Conservation (phyloP, 1,284 basidiomycete species). For the Fomitopsis betulina region DNA sequence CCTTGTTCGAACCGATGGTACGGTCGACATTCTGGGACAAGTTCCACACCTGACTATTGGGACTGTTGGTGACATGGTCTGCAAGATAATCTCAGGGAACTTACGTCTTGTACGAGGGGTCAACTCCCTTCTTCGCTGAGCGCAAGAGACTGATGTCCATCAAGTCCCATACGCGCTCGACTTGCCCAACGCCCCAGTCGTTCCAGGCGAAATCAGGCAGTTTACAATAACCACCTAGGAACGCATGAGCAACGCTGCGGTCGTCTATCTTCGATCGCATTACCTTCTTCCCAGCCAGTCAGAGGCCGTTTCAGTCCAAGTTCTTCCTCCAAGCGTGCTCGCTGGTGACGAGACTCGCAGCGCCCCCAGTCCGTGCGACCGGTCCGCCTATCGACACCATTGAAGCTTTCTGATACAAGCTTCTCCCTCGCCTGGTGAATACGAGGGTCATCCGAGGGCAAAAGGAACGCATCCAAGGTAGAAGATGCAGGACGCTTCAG, state of each 20-base stretch:
- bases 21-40: slow-evolving; percentile 96
- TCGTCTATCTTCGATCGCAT: not conserved
- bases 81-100: slow-evolving; percentile 15
- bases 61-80: not conserved
- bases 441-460: slow-evolving; percentile 86
- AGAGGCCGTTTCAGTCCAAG: slow-evolving; percentile 83
- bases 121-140: slow-evolving; percentile 75
- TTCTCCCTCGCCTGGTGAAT: slow-evolving; percentile 88
- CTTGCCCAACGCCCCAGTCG: slow-evolving; percentile 89
- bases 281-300: slow-evolving; percentile 92
- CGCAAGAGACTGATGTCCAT: slow-evolving; percentile 90
- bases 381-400: slow-evolving; percentile 54
- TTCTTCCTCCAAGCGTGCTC: slow-evolving; percentile 80
- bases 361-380: slow-evolving; percentile 88
- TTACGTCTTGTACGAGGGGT: slow-evolving; percentile 85
- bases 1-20: slow-evolving; percentile 74
- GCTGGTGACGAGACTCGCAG: slow-evolving; percentile 89
- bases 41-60: slow-evolving; percentile 82
- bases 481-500: slow-evolving; percentile 84
- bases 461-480: slow-evolving; percentile 88
- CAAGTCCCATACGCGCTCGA: slow-evolving; percentile 91
- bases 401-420: slow-evolving; percentile 64
- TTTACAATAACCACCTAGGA: slow-evolving; percentile 78
- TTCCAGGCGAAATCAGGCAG: slow-evolving; percentile 91
- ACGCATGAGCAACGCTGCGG: not conserved